These are phyloP conservation scores for Cunninghamia lanceolata DNA, from an alignment of 75 land plant species.

Conservation along the genomic window DNA sequence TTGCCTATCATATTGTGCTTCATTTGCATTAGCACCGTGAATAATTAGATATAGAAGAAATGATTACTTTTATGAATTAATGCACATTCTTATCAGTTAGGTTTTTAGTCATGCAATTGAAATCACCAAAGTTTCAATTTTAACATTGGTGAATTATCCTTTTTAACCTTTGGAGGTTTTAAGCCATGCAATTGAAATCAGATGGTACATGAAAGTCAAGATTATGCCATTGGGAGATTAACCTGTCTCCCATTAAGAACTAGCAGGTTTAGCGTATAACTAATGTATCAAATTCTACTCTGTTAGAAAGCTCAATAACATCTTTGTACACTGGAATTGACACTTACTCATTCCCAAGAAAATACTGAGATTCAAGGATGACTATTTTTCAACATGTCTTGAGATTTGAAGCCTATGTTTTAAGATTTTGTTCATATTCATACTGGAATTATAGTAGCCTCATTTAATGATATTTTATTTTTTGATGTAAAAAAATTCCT, in stretches of 20 bases:
- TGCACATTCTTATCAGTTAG: not conserved
- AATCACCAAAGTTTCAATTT: not conserved
- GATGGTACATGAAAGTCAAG: not conserved
- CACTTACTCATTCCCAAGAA: not conserved
- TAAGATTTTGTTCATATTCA: not conserved
- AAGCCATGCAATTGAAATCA: not conserved
- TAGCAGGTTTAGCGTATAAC: not conserved
- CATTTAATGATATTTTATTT: not conserved
- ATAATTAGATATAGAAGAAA: not conserved
- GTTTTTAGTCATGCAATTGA: not conserved
- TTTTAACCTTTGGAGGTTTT: not conserved
- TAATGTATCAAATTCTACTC: not conserved
- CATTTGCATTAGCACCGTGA: not conserved
- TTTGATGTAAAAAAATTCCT: not conserved
- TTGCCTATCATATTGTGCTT: not conserved
- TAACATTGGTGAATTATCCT: not conserved
- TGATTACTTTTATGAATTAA: not conserved
- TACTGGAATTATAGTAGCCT: not conserved
- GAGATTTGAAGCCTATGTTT: not conserved
- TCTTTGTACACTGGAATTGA: not conserved
- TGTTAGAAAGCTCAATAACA: not conserved
- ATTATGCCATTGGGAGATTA: not conserved
- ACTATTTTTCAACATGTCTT: not conserved
- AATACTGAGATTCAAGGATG: not conserved
- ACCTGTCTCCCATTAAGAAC: not conserved